phyloP scores from a whole-genome alignment of 345 rosid genomes.

The Luvunga scandens region DNA sequence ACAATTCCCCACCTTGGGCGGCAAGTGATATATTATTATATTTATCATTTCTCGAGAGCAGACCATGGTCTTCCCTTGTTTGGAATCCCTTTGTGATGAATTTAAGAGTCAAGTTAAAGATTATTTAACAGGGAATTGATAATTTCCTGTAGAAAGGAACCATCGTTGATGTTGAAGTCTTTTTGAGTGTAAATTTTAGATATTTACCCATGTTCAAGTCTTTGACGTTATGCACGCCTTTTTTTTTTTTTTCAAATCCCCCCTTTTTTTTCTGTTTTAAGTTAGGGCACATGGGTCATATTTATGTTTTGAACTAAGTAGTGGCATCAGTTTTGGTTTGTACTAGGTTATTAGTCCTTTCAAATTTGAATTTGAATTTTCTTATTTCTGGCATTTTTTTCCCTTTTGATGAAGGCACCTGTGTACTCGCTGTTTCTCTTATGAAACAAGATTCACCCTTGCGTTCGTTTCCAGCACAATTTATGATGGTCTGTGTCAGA shows the following conservation, averaged over 20 bases:
- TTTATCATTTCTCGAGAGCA: not conserved
- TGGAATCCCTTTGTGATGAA: slow-evolving; percentile 22
- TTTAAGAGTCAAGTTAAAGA: slow-evolving; percentile 14
- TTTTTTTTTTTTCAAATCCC: not conserved
- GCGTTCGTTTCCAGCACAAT: too few species aligned
- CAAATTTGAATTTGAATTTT: not conserved
- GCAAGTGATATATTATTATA: slow-evolving; percentile 48
- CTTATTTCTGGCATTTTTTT: not conserved
- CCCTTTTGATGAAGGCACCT: too few species aligned
- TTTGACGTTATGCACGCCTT: slow-evolving; percentile 21
- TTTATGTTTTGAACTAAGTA: slow-evolving; percentile 19
- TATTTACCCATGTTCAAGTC: slow-evolving; percentile 24
- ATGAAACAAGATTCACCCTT: too few species aligned
- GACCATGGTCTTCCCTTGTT: slow-evolving; percentile 3
- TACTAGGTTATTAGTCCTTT: slow-evolving; percentile 9
- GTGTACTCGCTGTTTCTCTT: too few species aligned
- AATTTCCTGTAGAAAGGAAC: slow-evolving; percentile 29
- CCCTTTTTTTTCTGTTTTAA: not conserved
- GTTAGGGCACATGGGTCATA: slow-evolving; percentile 25
- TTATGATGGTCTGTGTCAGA: too few species aligned
- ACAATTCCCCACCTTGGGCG: slow-evolving; percentile 92
- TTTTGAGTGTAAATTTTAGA: slow-evolving; percentile 50
- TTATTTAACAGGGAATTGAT: slow-evolving; percentile 28
- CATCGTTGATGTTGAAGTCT: slow-evolving; percentile 17
- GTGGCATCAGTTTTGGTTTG: slow-evolving; percentile 42